Evolutionary conservation across 257 asterid genomes (phyloP), one percentile per base, ranked within the genome.

Genomic region (Ocimum tenuiflorum): DNA sequence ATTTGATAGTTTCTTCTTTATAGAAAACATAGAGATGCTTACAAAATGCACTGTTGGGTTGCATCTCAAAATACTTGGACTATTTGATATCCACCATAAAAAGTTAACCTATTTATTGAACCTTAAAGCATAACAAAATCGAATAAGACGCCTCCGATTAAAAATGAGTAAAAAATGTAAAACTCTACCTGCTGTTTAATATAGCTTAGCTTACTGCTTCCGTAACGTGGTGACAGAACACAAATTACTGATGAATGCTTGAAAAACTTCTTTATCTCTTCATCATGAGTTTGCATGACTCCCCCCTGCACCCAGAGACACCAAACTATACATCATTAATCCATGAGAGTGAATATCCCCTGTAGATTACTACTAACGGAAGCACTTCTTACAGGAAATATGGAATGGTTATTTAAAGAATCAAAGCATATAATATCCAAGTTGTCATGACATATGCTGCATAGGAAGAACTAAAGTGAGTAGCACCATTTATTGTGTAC

Each of bases 271-370:
- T 69, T 85, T 22, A 92, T 91, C 86, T 86, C 95, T 75, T 91
- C 98, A 56, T 91, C 98, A 43, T 91, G 98, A 4, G 98, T 91
- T 67, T 45, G 56, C 98, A 91, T 91, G 27, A 91, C 88, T 54
- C 98, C 98, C 0, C 72, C 72, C 98, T 91, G 89, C 83, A 78
- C 39, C 71, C 67, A 79, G 18, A 38, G 55, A 46, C 70, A 73
- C 72, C 68, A 73, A 76, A 68, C 31, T 22, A 60, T 31, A 60
- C 22, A 38, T 55, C 35, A 69, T 52, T 24, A 67, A 8, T 43
- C 13, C 47, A 15, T 7, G 29, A 8, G 33, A 63, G 58, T 36
- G 62, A 13, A 56, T 31, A 24, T 53, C 6, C 15, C 65, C 14
- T 43, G 64, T 70, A n/a, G 43, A 72, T 31, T 52, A 58, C 60